Base-by-base conservation (phyloP, 2,329 filamentous ascomycete genomes). In the Exophiala calicioides region DNA sequence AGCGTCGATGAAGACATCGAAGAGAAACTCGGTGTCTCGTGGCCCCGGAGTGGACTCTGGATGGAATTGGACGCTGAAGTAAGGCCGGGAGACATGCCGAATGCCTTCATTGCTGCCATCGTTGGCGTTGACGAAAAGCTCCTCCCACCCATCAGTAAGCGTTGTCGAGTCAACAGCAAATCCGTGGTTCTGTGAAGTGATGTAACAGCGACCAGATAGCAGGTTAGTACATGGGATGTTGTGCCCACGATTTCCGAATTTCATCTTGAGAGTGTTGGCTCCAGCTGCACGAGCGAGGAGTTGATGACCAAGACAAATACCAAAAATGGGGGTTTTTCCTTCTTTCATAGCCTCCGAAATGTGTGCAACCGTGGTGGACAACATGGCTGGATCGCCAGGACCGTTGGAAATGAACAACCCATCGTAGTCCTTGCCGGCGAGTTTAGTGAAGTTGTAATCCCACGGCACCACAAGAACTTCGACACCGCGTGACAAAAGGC, bases 51-150 rank as follows among this genome's bases (percentile, higher is more conserved):
- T 94, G 75, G 90, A 95, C 71, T 98, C 93, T 0, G 93, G 93
- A 65, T 98, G 93, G 74, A 98, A 98, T 67, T 98, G 93, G n/a
- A 97, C 93, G 76, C 90, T 96, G 78, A 98, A 98, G 74, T 91
- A 94, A 40, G 93, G 93, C 63, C 84, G 86, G 67, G 75, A 80
- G 37, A 80, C 74, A 68, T 97, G 90, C 69, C 90, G 85, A 64
- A 98, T 96, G 71, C 93, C 93, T 74, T 98, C 93, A 69, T 98
- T 98, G 71, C 88, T 96, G 60, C 88, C 88, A 61, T 98, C 93
- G 68, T 98, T 98, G 69, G 93, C 91, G 64, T 98, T 98, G 63
- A 97, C 86, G 59, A 97, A 98, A 7, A 97, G 80, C 71, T 97
- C 93, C 60, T 85, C 81, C 93, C 93, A 98, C 52, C 84, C 87